These are phyloP conservation scores for Cladophialophora bantiana DNA, from an alignment of 2,329 filamentous ascomycete genomes.

Conservation along the genomic window DNA sequence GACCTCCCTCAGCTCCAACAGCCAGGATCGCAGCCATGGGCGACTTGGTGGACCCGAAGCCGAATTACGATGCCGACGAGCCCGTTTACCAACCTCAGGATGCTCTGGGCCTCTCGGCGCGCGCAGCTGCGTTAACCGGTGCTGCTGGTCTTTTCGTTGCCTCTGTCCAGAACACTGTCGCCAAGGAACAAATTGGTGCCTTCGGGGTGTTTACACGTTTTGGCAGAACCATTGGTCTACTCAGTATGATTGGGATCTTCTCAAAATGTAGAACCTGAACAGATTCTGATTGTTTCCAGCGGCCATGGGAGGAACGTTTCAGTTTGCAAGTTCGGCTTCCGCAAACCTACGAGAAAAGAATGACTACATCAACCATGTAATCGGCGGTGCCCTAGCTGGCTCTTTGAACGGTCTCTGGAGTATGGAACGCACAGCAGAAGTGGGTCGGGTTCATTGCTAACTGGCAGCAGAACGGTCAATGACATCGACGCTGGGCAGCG, in stretches of 20 bases:
- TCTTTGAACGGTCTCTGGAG: constrained; percentile 74
- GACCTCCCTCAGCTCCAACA: not conserved
- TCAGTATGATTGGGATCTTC: constrained; percentile 59
- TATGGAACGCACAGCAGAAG: constrained; percentile 50
- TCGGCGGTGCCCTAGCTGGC: constrained; percentile 80
- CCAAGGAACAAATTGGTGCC: constrained; percentile 80
- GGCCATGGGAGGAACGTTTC: constrained; percentile 75
- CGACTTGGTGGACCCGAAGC: constrained; percentile 37
- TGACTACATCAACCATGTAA: constrained; percentile 75
- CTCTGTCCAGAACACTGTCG: constrained; percentile 84
- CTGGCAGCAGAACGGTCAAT: constrained; percentile 64
- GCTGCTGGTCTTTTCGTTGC: constrained; percentile 74
- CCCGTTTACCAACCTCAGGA: constrained; percentile 73
- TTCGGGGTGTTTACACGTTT: constrained; percentile 81
- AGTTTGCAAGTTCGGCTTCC: constrained; percentile 76
- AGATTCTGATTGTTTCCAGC: constrained; percentile 56
- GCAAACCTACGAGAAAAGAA: constrained; percentile 88
- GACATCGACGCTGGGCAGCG: constrained; percentile 73
- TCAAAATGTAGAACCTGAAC: constrained; percentile 5
- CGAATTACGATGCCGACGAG: constrained; percentile 43
- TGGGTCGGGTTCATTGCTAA: constrained; percentile 33
- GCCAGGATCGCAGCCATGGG: constrained; percentile 39
- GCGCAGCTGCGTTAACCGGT: constrained; percentile 70
- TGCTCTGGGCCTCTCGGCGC: constrained; percentile 71
- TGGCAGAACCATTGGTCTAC: constrained; percentile 74